phyloP scores from a whole-genome alignment of 495 filamentous ascomycete species.

The Lophiotrema nucula region DNA sequence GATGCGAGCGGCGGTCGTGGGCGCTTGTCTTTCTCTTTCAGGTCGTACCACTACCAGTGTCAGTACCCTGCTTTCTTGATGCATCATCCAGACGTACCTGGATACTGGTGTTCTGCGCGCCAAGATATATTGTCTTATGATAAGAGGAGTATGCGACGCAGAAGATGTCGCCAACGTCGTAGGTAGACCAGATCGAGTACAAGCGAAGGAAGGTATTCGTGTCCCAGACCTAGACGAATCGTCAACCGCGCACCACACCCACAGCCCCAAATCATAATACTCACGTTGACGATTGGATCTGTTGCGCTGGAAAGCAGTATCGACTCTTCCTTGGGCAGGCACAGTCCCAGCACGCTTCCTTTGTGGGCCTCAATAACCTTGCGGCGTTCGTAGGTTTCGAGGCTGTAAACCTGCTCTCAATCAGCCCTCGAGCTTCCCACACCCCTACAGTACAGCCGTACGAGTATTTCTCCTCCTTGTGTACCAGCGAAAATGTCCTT shows the following conservation, averaged over 20 bases:
- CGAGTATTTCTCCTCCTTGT: slow-evolving; percentile 86
- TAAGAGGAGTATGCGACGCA: slow-evolving; percentile 79
- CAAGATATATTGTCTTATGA: slow-evolving; percentile 81
- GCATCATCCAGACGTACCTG: slow-evolving; percentile 51
- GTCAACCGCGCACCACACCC: slow-evolving; percentile 59
- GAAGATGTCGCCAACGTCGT: slow-evolving; percentile 95
- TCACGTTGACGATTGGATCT: slow-evolving; percentile 88
- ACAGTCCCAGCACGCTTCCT: slow-evolving; percentile 84
- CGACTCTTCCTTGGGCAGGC: slow-evolving; percentile 67
- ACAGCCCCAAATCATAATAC: slow-evolving; percentile 36
- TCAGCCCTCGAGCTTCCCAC: not conserved
- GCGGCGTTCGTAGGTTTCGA: slow-evolving; percentile 78
- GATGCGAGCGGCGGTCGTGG: slow-evolving; percentile 61
- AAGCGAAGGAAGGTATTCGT: slow-evolving; percentile 61
- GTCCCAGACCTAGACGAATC: slow-evolving; percentile 57
- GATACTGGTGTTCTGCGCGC: slow-evolving; percentile 91
- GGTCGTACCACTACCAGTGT: slow-evolving; percentile 58
- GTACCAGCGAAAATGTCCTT: slow-evolving; percentile 79
- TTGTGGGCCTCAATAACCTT: slow-evolving; percentile 78
- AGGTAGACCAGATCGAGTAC: slow-evolving; percentile 88
- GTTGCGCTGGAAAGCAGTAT: slow-evolving; percentile 90
- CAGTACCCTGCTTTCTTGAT: slow-evolving; percentile 7
- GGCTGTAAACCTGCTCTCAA: slow-evolving; percentile 65
- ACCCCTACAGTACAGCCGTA: slow-evolving; percentile 41
- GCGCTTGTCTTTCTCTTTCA: slow-evolving; percentile 54